These are phyloP conservation scores for Phialophora tarda DNA, from an alignment of 2,329 filamentous ascomycete genomes.

Conservation along the genomic window DNA sequence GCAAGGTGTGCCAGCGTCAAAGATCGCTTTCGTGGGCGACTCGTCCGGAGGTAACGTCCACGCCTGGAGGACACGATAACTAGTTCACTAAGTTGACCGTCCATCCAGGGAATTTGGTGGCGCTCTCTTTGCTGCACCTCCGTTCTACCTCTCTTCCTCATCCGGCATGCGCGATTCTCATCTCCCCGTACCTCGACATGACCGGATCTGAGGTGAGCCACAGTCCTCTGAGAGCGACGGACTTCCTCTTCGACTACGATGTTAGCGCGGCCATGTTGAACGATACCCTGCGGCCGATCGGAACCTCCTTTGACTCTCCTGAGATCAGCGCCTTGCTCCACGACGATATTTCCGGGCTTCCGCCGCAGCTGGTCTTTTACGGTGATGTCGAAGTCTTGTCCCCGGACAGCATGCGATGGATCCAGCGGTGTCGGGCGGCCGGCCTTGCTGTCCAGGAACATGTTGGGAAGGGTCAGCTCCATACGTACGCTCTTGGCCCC, in stretches of 20 bases:
- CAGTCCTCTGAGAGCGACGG: too few species aligned
- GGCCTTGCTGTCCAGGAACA: constrained; percentile 13
- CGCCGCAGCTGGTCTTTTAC: constrained; percentile 20
- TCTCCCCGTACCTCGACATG: constrained; percentile 20
- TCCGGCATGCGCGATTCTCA: constrained; percentile 14
- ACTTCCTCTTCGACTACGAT: too few species aligned
- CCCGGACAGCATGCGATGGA: constrained; percentile 20
- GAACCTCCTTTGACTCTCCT: constrained; percentile 12
- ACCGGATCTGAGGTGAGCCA: too few species aligned
- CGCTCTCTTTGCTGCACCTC: constrained; percentile 23
- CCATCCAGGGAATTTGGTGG: constrained; percentile 8
- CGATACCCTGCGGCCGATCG: constrained; percentile 11
- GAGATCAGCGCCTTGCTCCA: constrained; percentile 18
- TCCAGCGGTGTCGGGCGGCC: constrained; percentile 19
- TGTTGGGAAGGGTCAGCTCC: constrained; percentile 22
- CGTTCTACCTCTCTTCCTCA: constrained; percentile 21
- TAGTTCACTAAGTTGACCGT: too few species aligned
- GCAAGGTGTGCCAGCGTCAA: constrained; percentile 20
- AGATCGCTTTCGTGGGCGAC: constrained; percentile 21
- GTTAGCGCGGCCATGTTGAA: constrained; percentile 16
- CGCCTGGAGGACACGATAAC: too few species aligned
- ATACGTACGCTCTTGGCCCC: constrained; percentile 18
- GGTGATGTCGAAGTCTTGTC: constrained; percentile 20
- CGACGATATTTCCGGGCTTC: constrained; percentile 15
- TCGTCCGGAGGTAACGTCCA: constrained; percentile 24